Percentiles rank a stretch among this genome's conserved stretches.
phyloP scores from a whole-genome alignment of 176 grass and related monocot genomes.

The Leersia perrieri region DNA sequence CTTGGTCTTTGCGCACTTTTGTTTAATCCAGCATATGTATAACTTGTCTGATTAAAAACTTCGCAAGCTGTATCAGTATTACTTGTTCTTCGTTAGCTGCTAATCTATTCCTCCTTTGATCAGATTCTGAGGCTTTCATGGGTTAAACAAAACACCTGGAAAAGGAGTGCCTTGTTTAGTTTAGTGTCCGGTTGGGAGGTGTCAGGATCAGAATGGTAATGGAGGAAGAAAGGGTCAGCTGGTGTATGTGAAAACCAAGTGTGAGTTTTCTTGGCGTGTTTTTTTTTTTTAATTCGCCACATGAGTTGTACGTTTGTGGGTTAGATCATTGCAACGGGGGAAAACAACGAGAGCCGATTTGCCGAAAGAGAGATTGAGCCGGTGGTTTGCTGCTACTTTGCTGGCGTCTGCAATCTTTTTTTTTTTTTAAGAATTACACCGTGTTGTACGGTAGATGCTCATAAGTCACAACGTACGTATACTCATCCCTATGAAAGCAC shows the following conservation, averaged over 20 bases:
- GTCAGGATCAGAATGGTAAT: background rate
- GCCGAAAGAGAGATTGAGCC: background rate
- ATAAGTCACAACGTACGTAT: too few species aligned
- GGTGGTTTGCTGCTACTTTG: background rate
- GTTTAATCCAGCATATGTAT: conserved; percentile 1
- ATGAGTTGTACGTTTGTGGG: background rate
- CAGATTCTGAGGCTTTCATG: background rate
- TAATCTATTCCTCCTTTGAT: background rate
- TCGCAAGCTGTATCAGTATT: background rate
- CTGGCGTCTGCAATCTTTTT: background rate
- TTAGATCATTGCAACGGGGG: background rate
- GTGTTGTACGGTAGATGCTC: too few species aligned
- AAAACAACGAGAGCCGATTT: background rate
- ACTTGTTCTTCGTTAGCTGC: background rate
- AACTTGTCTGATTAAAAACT: background rate
- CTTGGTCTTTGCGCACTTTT: conserved; percentile 3
- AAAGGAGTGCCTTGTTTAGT: background rate
- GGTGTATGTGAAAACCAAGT: background rate
- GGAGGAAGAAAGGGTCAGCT: background rate
- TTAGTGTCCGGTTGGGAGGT: background rate
- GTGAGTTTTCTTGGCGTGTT: background rate
- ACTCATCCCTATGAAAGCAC: too few species aligned
- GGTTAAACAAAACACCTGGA: background rate
- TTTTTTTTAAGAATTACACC: too few species aligned
- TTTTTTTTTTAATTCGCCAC: background rate